Base-by-base conservation (phyloP, 1,139 yeast species). In the Saccharomyces hybrid region DNA sequence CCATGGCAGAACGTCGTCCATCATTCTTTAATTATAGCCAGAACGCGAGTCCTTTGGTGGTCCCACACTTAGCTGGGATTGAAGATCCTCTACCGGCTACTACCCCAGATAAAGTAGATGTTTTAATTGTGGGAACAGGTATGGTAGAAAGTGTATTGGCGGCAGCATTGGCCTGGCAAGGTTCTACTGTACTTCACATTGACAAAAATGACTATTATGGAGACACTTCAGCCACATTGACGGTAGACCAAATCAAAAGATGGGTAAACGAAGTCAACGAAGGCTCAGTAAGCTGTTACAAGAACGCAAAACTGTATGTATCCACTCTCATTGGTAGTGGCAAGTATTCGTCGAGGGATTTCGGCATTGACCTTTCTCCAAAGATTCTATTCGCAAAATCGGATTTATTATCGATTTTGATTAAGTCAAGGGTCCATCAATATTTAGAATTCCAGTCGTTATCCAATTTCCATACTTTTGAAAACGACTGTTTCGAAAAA, bases 141-240 rank as follows among this genome's bases (percentile, higher is more conserved):
- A 76, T 95, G 49, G 84, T 84, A 3, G 97, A 95, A 70, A 82
- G 90, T 62, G 84, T 95, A 13, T 74, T 91, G 54, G 97, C 98
- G 0, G 96, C 98, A 3, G 93, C 98, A 0, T 76, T 93, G 54
- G 86, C 97, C 14, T 93, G 99, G 98, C 97, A 89, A 65, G 98
- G 98, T 13, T 84, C 93, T 16, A 83, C 79, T 59, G 97, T 93
- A 16, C 76, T 93, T 54, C 99, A 93, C 69, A 82, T 93, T 49
- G 99, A 93, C 69, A 76, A 82, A 54, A 86, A 88, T 64, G 78
- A 81, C 42, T 85, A 87, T 69, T 93, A 93, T 66, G 99, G 99
- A 11, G 98, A 90, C 68, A 78, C 86, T 52, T 79, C 84, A 48
- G 91, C 97, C 4, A 87, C 97, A 13, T 73, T 93, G 56, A 86